Evolutionary conservation across 2,329 filamentous ascomycete species (phyloP).

Genomic region (Colletotrichum agaves): DNA sequence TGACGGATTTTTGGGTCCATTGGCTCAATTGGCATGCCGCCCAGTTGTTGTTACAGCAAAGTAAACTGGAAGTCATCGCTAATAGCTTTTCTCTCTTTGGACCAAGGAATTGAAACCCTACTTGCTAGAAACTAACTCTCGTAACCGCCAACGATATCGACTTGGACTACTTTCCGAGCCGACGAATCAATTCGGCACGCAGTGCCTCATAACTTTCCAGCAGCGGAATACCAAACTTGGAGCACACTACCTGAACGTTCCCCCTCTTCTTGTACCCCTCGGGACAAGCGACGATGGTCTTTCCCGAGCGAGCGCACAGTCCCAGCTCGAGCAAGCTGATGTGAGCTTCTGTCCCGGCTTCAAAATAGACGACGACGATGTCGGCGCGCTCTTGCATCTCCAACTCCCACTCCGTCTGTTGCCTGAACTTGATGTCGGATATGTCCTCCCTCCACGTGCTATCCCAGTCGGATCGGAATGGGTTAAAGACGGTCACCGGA

Average conservation of each 20-base stretch:
- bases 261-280: slow-evolving; percentile 66
- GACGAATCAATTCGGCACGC: slow-evolving; percentile 47
- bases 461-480: slow-evolving; percentile 67
- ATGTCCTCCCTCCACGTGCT: slow-evolving; percentile 61
- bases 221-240: slow-evolving; percentile 56
- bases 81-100: too few relatives aligned
- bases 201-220: slow-evolving; percentile 56
- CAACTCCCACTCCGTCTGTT: slow-evolving; percentile 72
- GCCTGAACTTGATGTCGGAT: slow-evolving; percentile 55
- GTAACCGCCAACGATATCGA: too few relatives aligned
- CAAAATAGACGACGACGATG: slow-evolving; percentile 68
- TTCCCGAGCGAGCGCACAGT: slow-evolving; percentile 56
- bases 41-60: too few relatives aligned
- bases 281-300: slow-evolving; percentile 64
- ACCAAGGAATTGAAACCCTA: too few relatives aligned
- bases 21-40: too few relatives aligned
- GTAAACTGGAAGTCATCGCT: too few relatives aligned
- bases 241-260: slow-evolving; percentile 69
- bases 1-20: too few relatives aligned
- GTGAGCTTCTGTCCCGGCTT: slow-evolving; percentile 61
- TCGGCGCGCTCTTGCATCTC: slow-evolving; percentile 63
- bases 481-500: slow-evolving; percentile 67
- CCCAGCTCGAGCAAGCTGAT: slow-evolving; percentile 72
- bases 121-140: too few relatives aligned
- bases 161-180: slow-evolving; percentile 38